Base-by-base conservation (phyloP, 2,329 filamentous ascomycete genomes). In the Berkeleyomyces basicola region DNA sequence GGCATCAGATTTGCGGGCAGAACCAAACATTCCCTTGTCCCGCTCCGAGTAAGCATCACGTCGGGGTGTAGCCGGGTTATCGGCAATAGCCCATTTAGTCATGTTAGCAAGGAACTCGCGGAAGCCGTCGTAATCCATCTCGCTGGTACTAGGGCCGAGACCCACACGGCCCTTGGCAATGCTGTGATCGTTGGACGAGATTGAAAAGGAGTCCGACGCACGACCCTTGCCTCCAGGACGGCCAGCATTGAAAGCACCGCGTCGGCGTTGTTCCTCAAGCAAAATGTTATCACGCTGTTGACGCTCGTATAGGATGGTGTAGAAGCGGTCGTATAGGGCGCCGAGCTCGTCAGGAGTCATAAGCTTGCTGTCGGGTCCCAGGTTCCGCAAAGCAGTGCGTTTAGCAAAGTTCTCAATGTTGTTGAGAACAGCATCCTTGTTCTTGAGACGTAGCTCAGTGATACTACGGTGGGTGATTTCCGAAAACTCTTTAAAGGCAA, bases 391-490 rank as follows among this genome's bases (percentile, higher is more conserved):
- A 1, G 92, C 95, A 2, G 93, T 99, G 67, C 93, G 84, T 76
- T 97, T 99, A 61, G 93, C 90, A 70, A 99, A 99, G 68, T 84
- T 96, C 75, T 97, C 93, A 70, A 99, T 97, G 67, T 91, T 96
- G 72, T 90, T 90, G 63, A 99, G 78, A 40, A 99, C 93, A 0
- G 88, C 86, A 70, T 93, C 89, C 74, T 97, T 97, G 74, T 97
- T 95, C 74, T 91, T 95, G 47, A 88, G 79, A 31, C 93, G 85
- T 70, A 95, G 81, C 67, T 97, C 93, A 0, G 87, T 87, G 65
- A 99, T 91, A 59, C 86, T 96, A 70, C 84, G 86, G 71, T 99
- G 92, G 0, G 93, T 99, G 68, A 99, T 96, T 47, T 86, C 89
- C 0, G 92, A 87, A 70, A 99, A 99, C 70, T 99, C 93, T 68